A percentile compares a stretch with the other conserved stretches of the same genome.
These are phyloP conservation scores for Silene vulgaris DNA, from an alignment of 179 eudicot genomes.

Conservation along the genomic window DNA sequence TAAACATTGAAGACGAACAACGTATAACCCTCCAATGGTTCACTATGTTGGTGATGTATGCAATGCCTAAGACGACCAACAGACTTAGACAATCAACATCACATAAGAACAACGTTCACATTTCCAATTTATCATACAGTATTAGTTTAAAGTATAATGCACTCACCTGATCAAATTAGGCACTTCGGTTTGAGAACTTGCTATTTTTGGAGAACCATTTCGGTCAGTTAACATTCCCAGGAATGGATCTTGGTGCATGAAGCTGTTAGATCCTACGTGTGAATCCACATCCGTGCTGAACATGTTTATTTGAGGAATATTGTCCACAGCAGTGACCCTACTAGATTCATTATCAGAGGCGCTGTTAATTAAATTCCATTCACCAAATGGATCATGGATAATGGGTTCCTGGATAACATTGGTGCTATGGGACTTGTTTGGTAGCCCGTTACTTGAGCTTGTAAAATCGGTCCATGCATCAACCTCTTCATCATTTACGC, in stretches of 20 bases:
- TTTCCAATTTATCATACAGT: no score
- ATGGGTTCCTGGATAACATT: slow-evolving; percentile 22
- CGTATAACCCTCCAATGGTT: neutral
- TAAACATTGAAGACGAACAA: neutral
- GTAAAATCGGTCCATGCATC: slow-evolving; percentile 42
- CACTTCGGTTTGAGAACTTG: slow-evolving; percentile 28
- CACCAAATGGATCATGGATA: slow-evolving; percentile 40
- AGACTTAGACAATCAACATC: neutral
- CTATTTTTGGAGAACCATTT: slow-evolving; percentile 28
- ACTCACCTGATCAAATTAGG: slow-evolving; percentile 46
- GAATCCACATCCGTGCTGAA: slow-evolving; percentile 32
- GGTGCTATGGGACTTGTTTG: slow-evolving; percentile 21
- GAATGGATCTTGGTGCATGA: slow-evolving; percentile 37
- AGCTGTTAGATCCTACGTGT: slow-evolving; percentile 37
- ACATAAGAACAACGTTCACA: no score
- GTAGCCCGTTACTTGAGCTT: slow-evolving; percentile 24
- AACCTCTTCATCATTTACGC: slow-evolving; percentile 30
- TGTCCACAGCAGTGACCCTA: slow-evolving; percentile 22
- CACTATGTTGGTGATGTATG: no score
- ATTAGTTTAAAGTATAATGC: no score
- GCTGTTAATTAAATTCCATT: slow-evolving; percentile 56
- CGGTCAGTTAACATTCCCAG: slow-evolving; percentile 28
- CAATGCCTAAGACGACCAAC: neutral
- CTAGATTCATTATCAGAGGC: slow-evolving; percentile 32
- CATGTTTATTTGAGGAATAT: slow-evolving; percentile 27